These are phyloP conservation scores for Raphanus sativus DNA, from an alignment of 345 rosid species.

Conservation along the genomic window DNA sequence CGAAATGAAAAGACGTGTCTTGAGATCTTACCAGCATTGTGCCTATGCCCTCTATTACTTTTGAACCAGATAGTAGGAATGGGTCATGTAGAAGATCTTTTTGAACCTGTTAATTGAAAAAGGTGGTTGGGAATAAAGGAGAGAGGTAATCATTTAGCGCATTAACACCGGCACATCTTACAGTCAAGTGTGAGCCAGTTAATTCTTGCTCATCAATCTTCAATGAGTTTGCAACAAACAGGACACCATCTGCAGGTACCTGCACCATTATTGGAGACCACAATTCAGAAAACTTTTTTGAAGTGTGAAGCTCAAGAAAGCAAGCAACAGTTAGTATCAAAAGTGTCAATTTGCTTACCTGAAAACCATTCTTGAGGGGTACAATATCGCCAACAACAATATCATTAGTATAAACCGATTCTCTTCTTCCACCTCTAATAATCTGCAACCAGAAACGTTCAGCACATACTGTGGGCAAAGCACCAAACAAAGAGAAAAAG, in stretches of 20 bases:
- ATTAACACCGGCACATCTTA: conserved; percentile 13
- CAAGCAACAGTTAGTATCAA: not conserved
- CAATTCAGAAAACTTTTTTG: not conserved
- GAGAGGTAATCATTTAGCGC: not conserved
- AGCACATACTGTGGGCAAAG: not conserved
- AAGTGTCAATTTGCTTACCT: conserved; percentile 45
- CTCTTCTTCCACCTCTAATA: conserved; percentile 62
- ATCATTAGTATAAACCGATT: conserved; percentile 61
- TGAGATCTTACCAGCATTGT: conserved; percentile 71
- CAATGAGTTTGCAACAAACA: conserved; percentile 72
- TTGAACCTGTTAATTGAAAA: conserved; percentile 7
- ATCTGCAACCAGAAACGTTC: conserved; percentile 46
- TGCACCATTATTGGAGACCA: conserved; percentile 24
- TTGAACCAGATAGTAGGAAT: conserved; percentile 84
- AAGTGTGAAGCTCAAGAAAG: not conserved
- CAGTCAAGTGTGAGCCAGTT: conserved; percentile 71
- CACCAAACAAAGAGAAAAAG: too few species aligned
- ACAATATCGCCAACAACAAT: conserved; percentile 86
- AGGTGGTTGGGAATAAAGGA: conserved; percentile 31
- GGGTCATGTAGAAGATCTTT: conserved; percentile 39
- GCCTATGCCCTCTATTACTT: conserved; percentile 88
- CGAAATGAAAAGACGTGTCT: not conserved
- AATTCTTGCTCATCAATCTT: conserved; percentile 76
- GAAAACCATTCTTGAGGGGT: conserved; percentile 81
- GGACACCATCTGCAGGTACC: conserved; percentile 93